Base-by-base conservation (phyloP, 2,329 filamentous ascomycete species). In the Colletotrichum tanaceti region DNA sequence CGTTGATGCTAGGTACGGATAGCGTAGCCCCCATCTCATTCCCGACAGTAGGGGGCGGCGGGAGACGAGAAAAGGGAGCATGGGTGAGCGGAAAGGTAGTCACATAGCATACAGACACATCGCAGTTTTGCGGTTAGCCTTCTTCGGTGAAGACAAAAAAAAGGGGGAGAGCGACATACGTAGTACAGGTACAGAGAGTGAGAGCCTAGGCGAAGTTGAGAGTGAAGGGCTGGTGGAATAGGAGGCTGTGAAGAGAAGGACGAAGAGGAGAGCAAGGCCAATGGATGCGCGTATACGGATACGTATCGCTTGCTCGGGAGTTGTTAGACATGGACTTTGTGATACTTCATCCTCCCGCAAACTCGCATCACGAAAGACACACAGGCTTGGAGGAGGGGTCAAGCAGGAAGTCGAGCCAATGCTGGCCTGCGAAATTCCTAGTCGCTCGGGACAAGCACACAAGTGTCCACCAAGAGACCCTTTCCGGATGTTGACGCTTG, bases 401-500 rank as follows among this genome's bases (percentile, higher is more conserved):
- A 58, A 53, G 22, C 60, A 53, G 53, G 28, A 41, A 35, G 11
- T 38, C 3, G 47, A 58, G 38, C 65, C 62, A 68, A 60, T 64
- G 43, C 41, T 24, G 41, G 50, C 16, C 20, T 11, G 24, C 24
- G 46, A 46, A 52, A 24, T n/a, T 22, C 14, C 32, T 41, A 47
- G 41, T 35, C 41, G 24, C 20, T 47, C 41, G 43, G 63, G 63
- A 52, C 43, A 57, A 66, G 63, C 39, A 44, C 58, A 50, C 35
- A 46, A n/a, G 53, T 46, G 38, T 44, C 55, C 55, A 47, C 62
- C 65, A 49, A 65, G 43, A 65, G n/a, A 43, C 47, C 55, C 43
- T 46, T 62, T 65, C 57, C 54, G 65, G 62, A 55, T 55, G 65
- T 68, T 38, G 47, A 65, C 65, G 65, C 65, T 68, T 65, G 61